A percentile compares a stretch with the other conserved stretches of the same genome.
Conservation (phyloP, 2,329 filamentous ascomycete genomes). For the Xylariaceae sp. region DNA sequence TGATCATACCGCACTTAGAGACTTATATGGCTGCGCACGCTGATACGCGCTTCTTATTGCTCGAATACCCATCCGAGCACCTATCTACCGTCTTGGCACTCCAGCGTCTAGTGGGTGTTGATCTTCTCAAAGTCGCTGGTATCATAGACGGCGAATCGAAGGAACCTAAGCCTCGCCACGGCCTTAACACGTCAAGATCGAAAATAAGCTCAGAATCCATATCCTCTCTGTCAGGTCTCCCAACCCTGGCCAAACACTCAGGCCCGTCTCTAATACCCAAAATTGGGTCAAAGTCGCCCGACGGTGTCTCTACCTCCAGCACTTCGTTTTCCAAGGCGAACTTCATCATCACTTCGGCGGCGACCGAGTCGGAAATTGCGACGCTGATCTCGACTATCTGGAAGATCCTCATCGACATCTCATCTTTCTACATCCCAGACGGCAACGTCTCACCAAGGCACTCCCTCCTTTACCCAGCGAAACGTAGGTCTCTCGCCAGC, state of each 20-base stretch:
- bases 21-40: slow-evolving; percentile 52
- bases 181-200: slow-evolving; percentile 8
- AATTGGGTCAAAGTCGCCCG: slow-evolving; percentile 4
- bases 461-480: slow-evolving; percentile 7
- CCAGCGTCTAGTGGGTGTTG: slow-evolving; percentile 52
- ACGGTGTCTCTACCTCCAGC: slow-evolving; percentile 10
- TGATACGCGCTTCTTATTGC: slow-evolving; percentile 51
- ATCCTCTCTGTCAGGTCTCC: slow-evolving; percentile 28
- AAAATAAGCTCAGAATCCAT: slow-evolving; percentile 17
- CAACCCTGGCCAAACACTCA: slow-evolving; percentile 8
- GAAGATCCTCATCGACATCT: slow-evolving; percentile 44
- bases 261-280: slow-evolving; percentile 15
- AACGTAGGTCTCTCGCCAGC: background rate
- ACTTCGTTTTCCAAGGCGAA: slow-evolving; percentile 48
- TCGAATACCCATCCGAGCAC: slow-evolving; percentile 56
- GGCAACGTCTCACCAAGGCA: slow-evolving; percentile 12
- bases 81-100: slow-evolving; percentile 54
- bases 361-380: slow-evolving; percentile 50
- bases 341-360: slow-evolving; percentile 53
- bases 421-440: slow-evolving; percentile 44
- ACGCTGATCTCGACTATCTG: slow-evolving; percentile 52
- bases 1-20: slow-evolving; percentile 59
- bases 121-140: slow-evolving; percentile 56
- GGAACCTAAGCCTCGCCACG: slow-evolving; percentile 24
- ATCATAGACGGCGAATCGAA: slow-evolving; percentile 45